Evolutionary conservation across 2,329 filamentous ascomycete genomes (phyloP), one percentile per base, ranked within the genome.

Genomic region (Aureobasidium sp.): DNA sequence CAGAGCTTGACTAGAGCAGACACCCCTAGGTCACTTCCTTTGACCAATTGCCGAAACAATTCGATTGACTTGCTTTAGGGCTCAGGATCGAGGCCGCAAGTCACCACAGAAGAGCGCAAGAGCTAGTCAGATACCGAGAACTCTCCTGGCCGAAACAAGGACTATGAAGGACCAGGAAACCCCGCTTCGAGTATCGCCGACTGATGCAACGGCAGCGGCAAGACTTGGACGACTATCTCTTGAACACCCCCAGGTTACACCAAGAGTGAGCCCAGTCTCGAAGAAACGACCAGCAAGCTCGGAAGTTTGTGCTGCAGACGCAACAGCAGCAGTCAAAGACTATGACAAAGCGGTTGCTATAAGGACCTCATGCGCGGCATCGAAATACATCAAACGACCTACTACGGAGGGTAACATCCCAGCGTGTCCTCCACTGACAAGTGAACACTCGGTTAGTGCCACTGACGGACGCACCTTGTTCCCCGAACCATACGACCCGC

Each of bases 41-140:
- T 58, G 55, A 49, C 43, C 33, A 17, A 17, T 13, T 31, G 11
- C 17, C 19, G n/a, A 40, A 23, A 58, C 53, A 57, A 31, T 25
- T 40, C 43, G 33, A 58, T 58, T 58, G 55, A 58, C 55, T 47
- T 49, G 37, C 43, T 49, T 19, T 49, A 58, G 55, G 43, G 43
- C 21, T 31, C 55, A 58, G 25, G 31, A 38, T 21, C 43, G 42
- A 29, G 11, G 33, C 21, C 55, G 33, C 37, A 42, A 49, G 43
- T 49, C 55, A 43, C 31, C 33, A 17, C 31, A 31, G 23, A 57
- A 45, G 31, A 23, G 21, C 15, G 19, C 29, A 35, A 35, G 25
- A 57, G 8, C 25, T 3, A 27, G 21, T 35, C 31, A 15, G 10
- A n/a, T 37, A 46, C 23, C 27, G 15, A 57, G 19, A 37, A n/a